Evolutionary conservation across 495 filamentous ascomycete genomes (phyloP).

Genomic region (Opeltia flavorubescens): DNA sequence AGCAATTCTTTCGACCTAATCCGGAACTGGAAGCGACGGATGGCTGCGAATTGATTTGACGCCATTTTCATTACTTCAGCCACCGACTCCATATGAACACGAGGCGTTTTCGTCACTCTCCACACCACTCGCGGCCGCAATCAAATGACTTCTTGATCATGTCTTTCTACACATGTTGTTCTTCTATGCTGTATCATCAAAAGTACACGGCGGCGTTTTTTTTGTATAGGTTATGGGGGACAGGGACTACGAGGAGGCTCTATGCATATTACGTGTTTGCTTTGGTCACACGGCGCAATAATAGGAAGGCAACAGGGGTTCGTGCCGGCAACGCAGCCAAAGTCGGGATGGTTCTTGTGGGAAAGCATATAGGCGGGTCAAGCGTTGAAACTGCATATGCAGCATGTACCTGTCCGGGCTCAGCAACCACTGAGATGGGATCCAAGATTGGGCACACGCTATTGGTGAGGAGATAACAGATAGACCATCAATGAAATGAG

Average conservation of each 20-base stretch:
- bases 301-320: background rate
- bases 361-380: background rate
- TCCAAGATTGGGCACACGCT: background rate
- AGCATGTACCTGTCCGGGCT: background rate
- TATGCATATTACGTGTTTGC: background rate
- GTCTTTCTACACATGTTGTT: background rate
- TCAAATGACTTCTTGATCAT: background rate
- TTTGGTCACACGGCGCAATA: background rate
- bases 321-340: background rate
- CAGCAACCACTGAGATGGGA: background rate
- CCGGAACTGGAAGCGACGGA: slow-evolving; percentile 47
- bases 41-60: slow-evolving; percentile 26
- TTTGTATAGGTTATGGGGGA: background rate
- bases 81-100: background rate
- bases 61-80: background rate
- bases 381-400: background rate
- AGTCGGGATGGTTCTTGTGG: background rate
- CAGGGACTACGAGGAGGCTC: background rate
- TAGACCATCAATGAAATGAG: too few relatives aligned
- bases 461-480: too few relatives aligned
- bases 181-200: background rate
- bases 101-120: background rate
- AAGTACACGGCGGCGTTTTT: background rate
- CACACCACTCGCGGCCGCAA: background rate
- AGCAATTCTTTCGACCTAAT: slow-evolving; percentile 77